These are phyloP conservation scores for Suhomyces bolitotheri DNA, from an alignment of 1,139 yeast genomes.

Conservation along the genomic window DNA sequence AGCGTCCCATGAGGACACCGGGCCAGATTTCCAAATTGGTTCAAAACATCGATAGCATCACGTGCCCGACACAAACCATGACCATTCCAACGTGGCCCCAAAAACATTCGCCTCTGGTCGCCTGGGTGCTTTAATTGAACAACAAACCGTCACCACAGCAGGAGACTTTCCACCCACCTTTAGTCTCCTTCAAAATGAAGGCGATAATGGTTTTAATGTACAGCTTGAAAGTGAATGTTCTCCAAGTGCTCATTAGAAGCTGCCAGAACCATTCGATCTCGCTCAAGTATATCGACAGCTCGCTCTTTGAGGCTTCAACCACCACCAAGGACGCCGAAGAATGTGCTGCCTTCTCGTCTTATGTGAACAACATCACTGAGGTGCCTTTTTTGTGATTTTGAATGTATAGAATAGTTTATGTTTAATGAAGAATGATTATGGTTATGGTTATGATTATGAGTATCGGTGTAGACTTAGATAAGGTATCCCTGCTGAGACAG, in stretches of 20 bases:
- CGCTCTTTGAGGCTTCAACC: constrained; percentile 35
- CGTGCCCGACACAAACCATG: too few relatives aligned
- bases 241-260: constrained; percentile 38
- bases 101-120: too few relatives aligned
- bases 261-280: constrained; percentile 37
- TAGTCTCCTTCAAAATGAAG: too few relatives aligned
- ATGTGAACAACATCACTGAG: constrained; percentile 32
- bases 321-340: constrained; percentile 29
- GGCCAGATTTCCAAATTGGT: too few relatives aligned
- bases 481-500: too few relatives aligned
- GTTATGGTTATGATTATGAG: background rate
- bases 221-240: constrained; percentile 38
- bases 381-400: constrained; percentile 21
- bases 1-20: too few relatives aligned
- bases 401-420: constrained; percentile 3
- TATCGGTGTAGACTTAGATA: background rate
- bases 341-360: constrained; percentile 19
- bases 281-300: constrained; percentile 37
- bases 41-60: too few relatives aligned
- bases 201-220: constrained; percentile 36
- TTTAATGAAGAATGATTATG: background rate
- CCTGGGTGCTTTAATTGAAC: too few relatives aligned
- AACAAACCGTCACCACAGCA: too few relatives aligned
- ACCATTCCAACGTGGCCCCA: too few relatives aligned
- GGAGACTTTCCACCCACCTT: too few relatives aligned